A percentile compares a stretch with the other conserved stretches of the same genome.
phyloP scores from a whole-genome alignment of 2,329 filamentous ascomycete species.

The Epicoccum nigrum region DNA sequence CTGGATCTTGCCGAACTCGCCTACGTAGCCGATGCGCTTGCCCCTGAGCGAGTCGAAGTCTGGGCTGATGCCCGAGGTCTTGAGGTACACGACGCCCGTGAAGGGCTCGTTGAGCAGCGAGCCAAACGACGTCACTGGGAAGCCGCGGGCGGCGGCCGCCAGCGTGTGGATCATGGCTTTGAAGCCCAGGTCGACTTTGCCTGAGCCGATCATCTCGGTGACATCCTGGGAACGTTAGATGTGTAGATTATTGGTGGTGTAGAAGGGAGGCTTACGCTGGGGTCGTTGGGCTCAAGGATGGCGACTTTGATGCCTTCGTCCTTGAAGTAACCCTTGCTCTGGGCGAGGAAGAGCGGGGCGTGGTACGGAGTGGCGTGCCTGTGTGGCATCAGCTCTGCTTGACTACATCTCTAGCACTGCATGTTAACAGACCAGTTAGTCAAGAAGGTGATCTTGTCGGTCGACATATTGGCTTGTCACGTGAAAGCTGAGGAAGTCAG shows the following conservation, averaged over 20 bases:
- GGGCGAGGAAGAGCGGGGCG: constrained; percentile 76
- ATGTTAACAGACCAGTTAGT: constrained; percentile 72
- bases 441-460: constrained; percentile 84
- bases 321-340: constrained; percentile 75
- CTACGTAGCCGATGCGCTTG: constrained; percentile 79
- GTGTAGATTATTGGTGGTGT: background rate
- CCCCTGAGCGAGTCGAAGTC: constrained; percentile 78
- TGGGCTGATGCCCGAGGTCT: constrained; percentile 73
- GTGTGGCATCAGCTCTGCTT: constrained; percentile 16
- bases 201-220: constrained; percentile 78
- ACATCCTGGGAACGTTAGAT: constrained; percentile 63
- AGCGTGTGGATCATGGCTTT: constrained; percentile 86
- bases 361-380: constrained; percentile 86
- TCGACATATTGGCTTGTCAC: constrained; percentile 71
- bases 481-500: constrained; percentile 41
- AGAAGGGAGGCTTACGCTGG: constrained; percentile 58
- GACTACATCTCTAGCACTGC: background rate
- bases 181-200: constrained; percentile 78
- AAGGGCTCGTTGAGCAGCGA: constrained; percentile 81
- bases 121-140: constrained; percentile 74
- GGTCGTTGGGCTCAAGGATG: constrained; percentile 78
- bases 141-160: constrained; percentile 76
- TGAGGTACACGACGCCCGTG: constrained; percentile 78
- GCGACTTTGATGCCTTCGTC: constrained; percentile 80
- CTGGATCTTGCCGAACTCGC: constrained; percentile 82